Percentiles rank a stretch among this genome's conserved stretches.
Evolutionary conservation across 441 rosid species (phyloP).

Genomic region (Arabidopsis lyrata): DNA sequence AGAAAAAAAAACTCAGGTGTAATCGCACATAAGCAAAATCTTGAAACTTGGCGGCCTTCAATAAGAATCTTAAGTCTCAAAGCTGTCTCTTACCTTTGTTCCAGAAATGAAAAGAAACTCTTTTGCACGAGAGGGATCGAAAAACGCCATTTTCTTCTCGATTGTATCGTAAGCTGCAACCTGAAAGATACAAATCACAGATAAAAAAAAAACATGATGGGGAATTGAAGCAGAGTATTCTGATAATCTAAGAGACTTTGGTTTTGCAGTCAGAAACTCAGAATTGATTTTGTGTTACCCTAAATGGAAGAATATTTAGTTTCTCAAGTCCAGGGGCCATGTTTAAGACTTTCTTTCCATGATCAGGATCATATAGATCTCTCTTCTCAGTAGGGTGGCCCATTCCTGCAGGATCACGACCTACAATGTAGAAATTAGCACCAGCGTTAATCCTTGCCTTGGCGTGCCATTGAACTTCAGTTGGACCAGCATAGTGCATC

Average conservation of each 20-base stretch:
- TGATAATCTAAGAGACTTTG: slow-evolving; percentile 1
- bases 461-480: slow-evolving; percentile 99
- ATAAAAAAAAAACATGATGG: not conserved
- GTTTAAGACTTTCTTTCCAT: slow-evolving; percentile 92
- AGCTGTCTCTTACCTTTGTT: slow-evolving; percentile 67
- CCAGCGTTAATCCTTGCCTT: slow-evolving; percentile 96
- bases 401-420: slow-evolving; percentile 98
- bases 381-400: slow-evolving; percentile 94
- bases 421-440: slow-evolving; percentile 95
- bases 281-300: slow-evolving; percentile 50
- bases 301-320: slow-evolving; percentile 89
- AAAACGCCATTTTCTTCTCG: slow-evolving; percentile 89
- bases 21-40: not conserved
- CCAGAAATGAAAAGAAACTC: slow-evolving; percentile 97
- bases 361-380: slow-evolving; percentile 92
- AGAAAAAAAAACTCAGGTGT: not conserved
- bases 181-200: slow-evolving; percentile 45
- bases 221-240: not conserved
- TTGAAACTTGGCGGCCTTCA: not conserved
- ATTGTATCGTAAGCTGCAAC: slow-evolving; percentile 89
- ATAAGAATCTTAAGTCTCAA: not conserved
- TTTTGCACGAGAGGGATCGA: slow-evolving; percentile 78
- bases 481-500: slow-evolving; percentile 97
- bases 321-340: slow-evolving; percentile 98
- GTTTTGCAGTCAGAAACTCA: not conserved